A percentile compares a stretch with the other conserved stretches of the same genome.
Conservation (phyloP, 441 rosid genomes). For the Biscutella auriculata region DNA sequence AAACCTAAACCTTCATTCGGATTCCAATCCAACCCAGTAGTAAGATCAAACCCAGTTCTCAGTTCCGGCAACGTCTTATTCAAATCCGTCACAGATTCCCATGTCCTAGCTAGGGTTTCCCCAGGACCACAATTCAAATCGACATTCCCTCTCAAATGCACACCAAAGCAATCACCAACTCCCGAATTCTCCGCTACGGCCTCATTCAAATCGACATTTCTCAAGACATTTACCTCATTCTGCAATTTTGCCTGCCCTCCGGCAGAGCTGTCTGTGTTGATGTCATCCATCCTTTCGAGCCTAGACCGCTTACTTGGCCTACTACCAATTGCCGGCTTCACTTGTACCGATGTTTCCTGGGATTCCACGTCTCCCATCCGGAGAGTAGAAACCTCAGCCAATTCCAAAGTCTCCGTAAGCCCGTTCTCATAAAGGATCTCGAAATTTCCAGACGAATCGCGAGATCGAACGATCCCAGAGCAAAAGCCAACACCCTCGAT, state of each 20-base stretch:
- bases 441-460: constrained; percentile 44
- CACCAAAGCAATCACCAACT: constrained; percentile 19
- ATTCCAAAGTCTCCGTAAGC: constrained; percentile 43
- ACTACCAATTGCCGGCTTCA: constrained; percentile 35
- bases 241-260: neutral
- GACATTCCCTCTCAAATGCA: constrained; percentile 22
- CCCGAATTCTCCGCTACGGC: constrained; percentile 19
- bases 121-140: constrained; percentile 33
- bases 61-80: constrained; percentile 19
- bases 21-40: constrained; percentile 57
- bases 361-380: constrained; percentile 12
- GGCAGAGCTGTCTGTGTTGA: constrained; percentile 16
- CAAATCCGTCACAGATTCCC: constrained; percentile 23
- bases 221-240: constrained; percentile 16
- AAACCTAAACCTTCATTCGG: constrained; percentile 39
- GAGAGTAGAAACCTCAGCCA: constrained; percentile 32
- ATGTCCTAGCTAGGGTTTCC: constrained; percentile 30
- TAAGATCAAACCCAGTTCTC: constrained; percentile 45
- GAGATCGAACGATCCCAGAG: constrained; percentile 47
- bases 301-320: constrained; percentile 54
- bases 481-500: constrained; percentile 33
- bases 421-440: constrained; percentile 62
- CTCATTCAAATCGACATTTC: constrained; percentile 34
- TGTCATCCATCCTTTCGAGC: constrained; percentile 19
- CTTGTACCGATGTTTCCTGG: constrained; percentile 15